Evolutionary conservation across 1,284 basidiomycete species (phyloP), one percentile per base, ranked within the genome.

Genomic region (Irpex lacteus): DNA sequence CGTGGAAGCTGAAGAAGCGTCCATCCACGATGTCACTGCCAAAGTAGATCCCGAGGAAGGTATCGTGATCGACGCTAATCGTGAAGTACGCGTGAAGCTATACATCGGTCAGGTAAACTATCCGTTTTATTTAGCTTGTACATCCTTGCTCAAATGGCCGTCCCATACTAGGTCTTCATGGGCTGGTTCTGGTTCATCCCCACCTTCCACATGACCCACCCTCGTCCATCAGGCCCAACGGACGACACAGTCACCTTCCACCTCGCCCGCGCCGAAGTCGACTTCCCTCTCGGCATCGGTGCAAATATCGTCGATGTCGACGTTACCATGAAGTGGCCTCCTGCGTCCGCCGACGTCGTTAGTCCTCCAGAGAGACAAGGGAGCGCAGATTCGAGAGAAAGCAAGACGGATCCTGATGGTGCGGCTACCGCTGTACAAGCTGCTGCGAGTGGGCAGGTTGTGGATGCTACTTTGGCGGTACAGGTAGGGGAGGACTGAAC

Each of bases 141-240:
- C 49, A 57, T 19, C 37, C 11, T 44, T 11, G 15, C 15, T 44
- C 2, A 44, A 62, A 60, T 3, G 62, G 36, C 63, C 49, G 55
- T 49, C 8, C 50, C 2, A 9, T 5, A n/a, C 36, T 67, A 91
- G 82, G 80, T 92, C 1, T 87, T 90, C 68, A 85, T 95, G 75
- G 88, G 90, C 32, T 95, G 92, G 92, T 75, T 88, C 61, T 94
- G 92, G 93, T 81, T 94, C 70, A 86, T 95, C 65, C 93, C 93
- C 0, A 81, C 87, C 0, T 94, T 95, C 78, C 91, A 94, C 70
- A 83, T 94, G 76, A 78, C 83, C 49, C 80, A 82, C 21, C 76
- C 78, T 6, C 70, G 79, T 32, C 34, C 54, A 8, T 63, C 74
- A 40, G 37, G 64, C 13, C 62, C 61, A 5, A 60, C 67, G 37